Base-by-base conservation (phyloP, 352 stramenopile genomes). In the Globisporangium uncinulatum region DNA sequence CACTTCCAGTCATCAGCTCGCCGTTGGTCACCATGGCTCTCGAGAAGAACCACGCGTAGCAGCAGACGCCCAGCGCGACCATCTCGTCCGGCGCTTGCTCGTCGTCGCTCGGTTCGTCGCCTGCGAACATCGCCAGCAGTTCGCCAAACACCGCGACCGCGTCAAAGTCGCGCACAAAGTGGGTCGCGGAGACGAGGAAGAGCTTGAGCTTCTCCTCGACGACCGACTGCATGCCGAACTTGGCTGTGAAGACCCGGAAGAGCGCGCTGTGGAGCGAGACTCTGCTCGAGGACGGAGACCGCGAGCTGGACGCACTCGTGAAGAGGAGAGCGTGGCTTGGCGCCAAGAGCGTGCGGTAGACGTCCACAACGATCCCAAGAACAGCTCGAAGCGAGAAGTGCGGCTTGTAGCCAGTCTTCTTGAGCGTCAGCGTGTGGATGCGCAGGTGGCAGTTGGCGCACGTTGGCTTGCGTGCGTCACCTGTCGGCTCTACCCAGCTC, bases 61-160 rank as follows among this genome's bases (percentile, higher is more conserved):
- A 74, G 9, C 67, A 73, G 0, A 87, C 78, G 46, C 69, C 83
- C 1, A 91, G 58, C 0, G 76, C 78, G 4, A 80, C 71, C 60
- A 91, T 73, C 14, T 78, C 73, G 21, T 67, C 57, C 9, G 78
- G 73, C 10, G 75, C 63, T 20, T 67, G 66, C 9, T 75, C 64
- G 14, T 80, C 71, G 10, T 57, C 43, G 10, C 29, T 36, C 9
- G 50, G 36, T 15, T 66, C 20, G 13, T 61, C 51, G 1, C 50
- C 50, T 0, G 59, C 61, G 57, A 87, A 84, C 21, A 87, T 63
- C 1, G 61, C 76, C 1, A 91, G 45, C n/a, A 91, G 59, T 37
- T 89, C 81, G 14, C 74, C 73, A 58, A 89, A 91, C 7, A 91
- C 81, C 0, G 76, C 79, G 9, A 89, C 54, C 10, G 71, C 76